These are phyloP conservation scores for Aspergillus versicolor DNA, from an alignment of 2,329 filamentous ascomycete genomes.

Conservation along the genomic window DNA sequence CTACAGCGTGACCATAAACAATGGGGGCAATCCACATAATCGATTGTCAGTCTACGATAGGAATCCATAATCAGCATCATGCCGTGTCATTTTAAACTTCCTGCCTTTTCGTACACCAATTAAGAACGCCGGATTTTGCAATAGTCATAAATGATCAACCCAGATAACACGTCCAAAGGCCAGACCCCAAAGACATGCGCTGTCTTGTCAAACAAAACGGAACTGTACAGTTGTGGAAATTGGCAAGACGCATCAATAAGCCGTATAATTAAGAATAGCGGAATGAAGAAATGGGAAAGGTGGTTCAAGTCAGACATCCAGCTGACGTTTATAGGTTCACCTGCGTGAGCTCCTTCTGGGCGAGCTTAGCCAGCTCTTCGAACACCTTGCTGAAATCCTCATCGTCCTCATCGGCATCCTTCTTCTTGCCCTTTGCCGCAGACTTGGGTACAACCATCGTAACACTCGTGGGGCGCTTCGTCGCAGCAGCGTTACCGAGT, in stretches of 20 bases:
- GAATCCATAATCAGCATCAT: conserved; percentile 10
- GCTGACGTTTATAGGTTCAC: conserved; percentile 50
- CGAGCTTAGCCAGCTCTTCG: conserved; percentile 58
- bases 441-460: conserved; percentile 71
- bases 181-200: conserved; percentile 40
- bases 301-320: conserved; percentile 12
- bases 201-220: conserved; percentile 37
- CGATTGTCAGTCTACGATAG: neutral
- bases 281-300: conserved; percentile 24
- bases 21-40: neutral
- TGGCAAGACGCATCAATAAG: conserved; percentile 22
- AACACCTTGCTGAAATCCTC: conserved; percentile 55
- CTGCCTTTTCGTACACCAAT: conserved; percentile 43
- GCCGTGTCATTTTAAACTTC: conserved; percentile 26
- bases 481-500: conserved; percentile 87
- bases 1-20: too few relatives aligned
- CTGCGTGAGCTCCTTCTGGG: conserved; percentile 57
- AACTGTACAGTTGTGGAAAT: conserved; percentile 37
- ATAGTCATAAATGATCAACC: conserved; percentile 33
- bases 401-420: conserved; percentile 44
- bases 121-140: conserved; percentile 39
- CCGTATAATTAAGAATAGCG: conserved; percentile 26
- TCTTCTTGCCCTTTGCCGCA: conserved; percentile 51
- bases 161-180: conserved; percentile 35
- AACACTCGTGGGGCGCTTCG: conserved; percentile 94